Conservation (phyloP, 2,329 filamentous ascomycete genomes). For the Xylariaceae sp. region DNA sequence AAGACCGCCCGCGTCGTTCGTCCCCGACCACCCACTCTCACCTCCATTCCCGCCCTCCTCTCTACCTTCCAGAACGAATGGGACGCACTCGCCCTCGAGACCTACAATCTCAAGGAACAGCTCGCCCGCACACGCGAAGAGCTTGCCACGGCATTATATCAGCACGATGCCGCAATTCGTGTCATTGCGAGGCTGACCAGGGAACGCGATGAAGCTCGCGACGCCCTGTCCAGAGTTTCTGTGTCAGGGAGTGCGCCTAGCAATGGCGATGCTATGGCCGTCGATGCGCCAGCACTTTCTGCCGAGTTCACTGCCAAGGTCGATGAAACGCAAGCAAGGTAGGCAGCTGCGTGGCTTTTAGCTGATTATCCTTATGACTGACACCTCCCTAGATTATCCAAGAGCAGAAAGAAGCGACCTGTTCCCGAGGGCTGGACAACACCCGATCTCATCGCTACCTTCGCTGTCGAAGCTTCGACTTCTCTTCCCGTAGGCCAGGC, state of each 20-base stretch:
- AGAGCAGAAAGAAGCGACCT: conserved; percentile 83
- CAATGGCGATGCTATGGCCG: conserved; percentile 84
- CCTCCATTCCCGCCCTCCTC: conserved; percentile 91
- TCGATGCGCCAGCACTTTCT: conserved; percentile 76
- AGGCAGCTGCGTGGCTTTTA: conserved; percentile 37
- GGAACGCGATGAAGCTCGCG: conserved; percentile 88
- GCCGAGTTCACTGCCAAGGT: conserved; percentile 68
- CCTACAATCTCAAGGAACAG: conserved; percentile 86
- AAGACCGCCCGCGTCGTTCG: conserved; percentile 79
- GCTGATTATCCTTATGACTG: conserved; percentile 2
- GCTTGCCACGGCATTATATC: conserved; percentile 88
- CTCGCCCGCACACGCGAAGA: conserved; percentile 88
- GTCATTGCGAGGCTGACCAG: conserved; percentile 89
- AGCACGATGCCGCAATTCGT: conserved; percentile 93
- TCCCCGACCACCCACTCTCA: conserved; percentile 86
- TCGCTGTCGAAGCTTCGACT: conserved; percentile 43
- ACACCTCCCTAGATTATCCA: conserved; percentile 62
- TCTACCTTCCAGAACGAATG: conserved; percentile 97
- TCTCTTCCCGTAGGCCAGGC: conserved; percentile 45
- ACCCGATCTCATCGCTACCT: conserved; percentile 60
- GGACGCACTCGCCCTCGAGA: conserved; percentile 89
- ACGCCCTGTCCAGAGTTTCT: conserved; percentile 81
- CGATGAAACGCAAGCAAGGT: conserved; percentile 77
- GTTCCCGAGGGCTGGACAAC: conserved; percentile 83
- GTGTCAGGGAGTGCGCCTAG: conserved; percentile 55